Base-by-base conservation (phyloP, 225 moss, liverwort and hornwort species). In the Lunularia cruciata region DNA sequence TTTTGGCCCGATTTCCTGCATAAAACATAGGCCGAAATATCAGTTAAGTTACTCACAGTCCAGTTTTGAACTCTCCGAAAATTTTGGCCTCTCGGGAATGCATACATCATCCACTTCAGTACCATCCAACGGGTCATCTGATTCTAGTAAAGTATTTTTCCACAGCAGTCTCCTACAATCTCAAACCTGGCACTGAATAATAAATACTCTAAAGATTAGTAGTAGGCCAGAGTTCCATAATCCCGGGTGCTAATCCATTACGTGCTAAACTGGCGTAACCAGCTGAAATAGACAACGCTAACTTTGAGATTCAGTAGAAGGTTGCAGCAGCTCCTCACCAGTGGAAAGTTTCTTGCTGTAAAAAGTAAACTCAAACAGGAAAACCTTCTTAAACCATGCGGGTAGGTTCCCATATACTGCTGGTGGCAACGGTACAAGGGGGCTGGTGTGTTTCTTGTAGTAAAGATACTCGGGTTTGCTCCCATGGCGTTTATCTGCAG, bases 401-500 rank as follows among this genome's bases (percentile, higher is more conserved):
- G 92, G 89, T 59, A 96, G 77, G 54, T 63, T 78, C 60, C 76
- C 90, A 58, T 92, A 96, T 23, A 96, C 39, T 32, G 82, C 68
- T 53, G 87, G 86, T 40, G 92, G 92, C 65, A 96, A 83, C 34
- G 89, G 92, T 82, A 96, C 83, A 60, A 92, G 78, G 20, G 89
- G 89, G 67, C 92, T 96, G 83, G 90, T 96, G 69, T 69, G 75
- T 22, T 78, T 83, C 72, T 89, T 92, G 57, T 90, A 96, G 43
- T 64, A 74, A 48, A 73, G 70, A 65, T 92, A 96, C 53, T 89
- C 87, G 58, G 87, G 79, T 63, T 82, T 96, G 61, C 81, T 76
- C 68, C 87, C 85, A 72, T 92, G 79, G 45, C 86, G 83, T 81
- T 90, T 92, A 70, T 92, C 87, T 42, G 87, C 81, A 67, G 90